A percentile compares a stretch with the other conserved stretches of the same genome.
These are phyloP conservation scores for Debaryomyces castellii DNA, from an alignment of 805 yeast species.

Conservation along the genomic window DNA sequence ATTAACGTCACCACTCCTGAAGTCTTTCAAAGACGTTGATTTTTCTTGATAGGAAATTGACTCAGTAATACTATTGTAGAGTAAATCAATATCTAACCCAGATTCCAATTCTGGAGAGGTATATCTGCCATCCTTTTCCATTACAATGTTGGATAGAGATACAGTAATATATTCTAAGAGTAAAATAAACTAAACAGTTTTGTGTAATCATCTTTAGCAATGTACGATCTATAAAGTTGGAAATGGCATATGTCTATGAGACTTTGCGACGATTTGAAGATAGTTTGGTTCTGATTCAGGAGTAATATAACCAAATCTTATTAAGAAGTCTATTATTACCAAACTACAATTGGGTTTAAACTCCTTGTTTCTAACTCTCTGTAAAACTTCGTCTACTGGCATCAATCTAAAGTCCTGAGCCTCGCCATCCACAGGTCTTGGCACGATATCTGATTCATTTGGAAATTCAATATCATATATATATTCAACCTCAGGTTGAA, in stretches of 20 bases:
- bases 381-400: slow-evolving; percentile 55
- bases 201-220: background rate
- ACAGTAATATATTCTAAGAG: background rate
- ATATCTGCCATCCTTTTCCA: background rate
- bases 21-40: background rate
- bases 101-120: slow-evolving; percentile 1
- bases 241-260: slow-evolving; percentile 73
- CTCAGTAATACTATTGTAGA: slow-evolving; percentile 1
- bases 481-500: slow-evolving; percentile 88
- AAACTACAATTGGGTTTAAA: slow-evolving; percentile 91
- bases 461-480: slow-evolving; percentile 68
- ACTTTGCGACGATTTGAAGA: slow-evolving; percentile 53
- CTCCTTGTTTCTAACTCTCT: slow-evolving; percentile 50
- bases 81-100: background rate
- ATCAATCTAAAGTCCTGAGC: slow-evolving; percentile 67
- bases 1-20: background rate
- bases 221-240: slow-evolving; percentile 38
- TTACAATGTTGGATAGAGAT: background rate
- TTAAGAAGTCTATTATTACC: slow-evolving; percentile 76
- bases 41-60: background rate
- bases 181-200: background rate
- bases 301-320: slow-evolving; percentile 77
- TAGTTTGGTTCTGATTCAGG: slow-evolving; percentile 67
- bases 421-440: slow-evolving; percentile 51
- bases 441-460: slow-evolving; percentile 44